These are phyloP conservation scores for Psilocybe tampanensis DNA, from an alignment of 768 basidiomycete species.

Conservation along the genomic window DNA sequence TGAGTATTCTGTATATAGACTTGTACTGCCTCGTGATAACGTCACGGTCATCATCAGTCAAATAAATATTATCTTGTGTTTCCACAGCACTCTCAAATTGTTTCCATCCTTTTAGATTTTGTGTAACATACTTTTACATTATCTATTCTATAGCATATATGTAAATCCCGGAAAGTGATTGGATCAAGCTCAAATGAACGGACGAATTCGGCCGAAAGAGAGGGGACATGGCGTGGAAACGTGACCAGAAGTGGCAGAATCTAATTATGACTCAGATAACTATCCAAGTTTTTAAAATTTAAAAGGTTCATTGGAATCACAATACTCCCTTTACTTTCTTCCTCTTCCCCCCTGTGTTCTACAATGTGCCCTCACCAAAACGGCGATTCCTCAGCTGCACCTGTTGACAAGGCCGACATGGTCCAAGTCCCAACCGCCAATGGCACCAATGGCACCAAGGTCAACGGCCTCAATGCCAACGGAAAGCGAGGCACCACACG, in stretches of 20 bases:
- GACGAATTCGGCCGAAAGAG: conserved; percentile 6
- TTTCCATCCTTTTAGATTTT: no score
- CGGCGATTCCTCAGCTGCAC: conserved; percentile 46
- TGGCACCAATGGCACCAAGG: conserved; percentile 22
- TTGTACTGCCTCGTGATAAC: no score
- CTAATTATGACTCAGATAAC: conserved; percentile 4
- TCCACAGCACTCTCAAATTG: no score
- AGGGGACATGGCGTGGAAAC: neutral
- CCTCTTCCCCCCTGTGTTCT: conserved; percentile 11
- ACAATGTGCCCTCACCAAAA: conserved; percentile 68
- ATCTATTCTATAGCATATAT: no score
- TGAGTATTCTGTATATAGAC: no score
- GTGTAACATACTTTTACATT: no score
- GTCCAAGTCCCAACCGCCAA: conserved; percentile 65
- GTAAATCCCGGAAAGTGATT: neutral
- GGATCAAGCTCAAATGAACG: no score
- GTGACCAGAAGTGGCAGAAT: neutral
- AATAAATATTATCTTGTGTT: no score
- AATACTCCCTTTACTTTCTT: conserved; percentile 11
- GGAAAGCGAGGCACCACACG: conserved; percentile 48
- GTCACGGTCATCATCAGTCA: no score
- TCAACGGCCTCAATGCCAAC: conserved; percentile 33
- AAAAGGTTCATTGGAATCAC: conserved; percentile 5
- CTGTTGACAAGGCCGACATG: conserved; percentile 61
- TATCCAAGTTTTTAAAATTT: conserved; percentile 5